Conservation (phyloP, 805 yeast species). For the Spathaspora hagerdaliae region DNA sequence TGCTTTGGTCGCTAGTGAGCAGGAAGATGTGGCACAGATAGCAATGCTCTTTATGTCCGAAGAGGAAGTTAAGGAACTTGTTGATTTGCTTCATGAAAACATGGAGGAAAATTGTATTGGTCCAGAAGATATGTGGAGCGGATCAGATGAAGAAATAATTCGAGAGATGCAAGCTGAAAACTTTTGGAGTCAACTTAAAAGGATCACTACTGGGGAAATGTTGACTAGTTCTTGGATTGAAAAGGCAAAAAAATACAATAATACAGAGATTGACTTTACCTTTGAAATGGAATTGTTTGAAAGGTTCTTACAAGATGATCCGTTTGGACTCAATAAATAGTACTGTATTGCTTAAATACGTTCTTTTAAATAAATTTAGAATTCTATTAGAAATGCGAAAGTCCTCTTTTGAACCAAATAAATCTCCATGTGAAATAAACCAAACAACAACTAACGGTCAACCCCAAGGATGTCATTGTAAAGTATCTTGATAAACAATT, state of each 20-base stretch:
- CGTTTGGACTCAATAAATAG: too few relatives aligned
- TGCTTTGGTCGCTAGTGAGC: too few relatives aligned
- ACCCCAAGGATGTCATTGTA: slow-evolving; percentile 19
- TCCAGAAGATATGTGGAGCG: background rate
- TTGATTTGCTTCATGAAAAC: background rate
- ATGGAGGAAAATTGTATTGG: background rate
- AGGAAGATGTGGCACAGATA: background rate
- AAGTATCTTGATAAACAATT: slow-evolving; percentile 27
- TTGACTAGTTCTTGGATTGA: slow-evolving; percentile 4
- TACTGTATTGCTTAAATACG: too few relatives aligned
- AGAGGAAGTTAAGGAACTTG: background rate
- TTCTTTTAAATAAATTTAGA: too few relatives aligned
- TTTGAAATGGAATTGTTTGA: too few relatives aligned
- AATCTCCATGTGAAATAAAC: slow-evolving; percentile 24
- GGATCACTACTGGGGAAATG: background rate
- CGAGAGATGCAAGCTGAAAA: slow-evolving; percentile 9
- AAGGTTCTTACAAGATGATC: too few relatives aligned
- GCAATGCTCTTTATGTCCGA: background rate
- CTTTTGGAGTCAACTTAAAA: slow-evolving; percentile 10
- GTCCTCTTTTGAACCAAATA: slow-evolving; percentile 29
- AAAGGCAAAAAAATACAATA: background rate
- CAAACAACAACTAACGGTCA: slow-evolving; percentile 21
- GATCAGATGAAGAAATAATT: slow-evolving; percentile 4
- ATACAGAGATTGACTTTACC: background rate
- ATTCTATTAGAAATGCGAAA: slow-evolving; percentile 15